Evolutionary conservation across 2,329 filamentous ascomycete genomes (phyloP), one percentile per base, ranked within the genome.

Genomic region (Ceratocystis smalleyi): DNA sequence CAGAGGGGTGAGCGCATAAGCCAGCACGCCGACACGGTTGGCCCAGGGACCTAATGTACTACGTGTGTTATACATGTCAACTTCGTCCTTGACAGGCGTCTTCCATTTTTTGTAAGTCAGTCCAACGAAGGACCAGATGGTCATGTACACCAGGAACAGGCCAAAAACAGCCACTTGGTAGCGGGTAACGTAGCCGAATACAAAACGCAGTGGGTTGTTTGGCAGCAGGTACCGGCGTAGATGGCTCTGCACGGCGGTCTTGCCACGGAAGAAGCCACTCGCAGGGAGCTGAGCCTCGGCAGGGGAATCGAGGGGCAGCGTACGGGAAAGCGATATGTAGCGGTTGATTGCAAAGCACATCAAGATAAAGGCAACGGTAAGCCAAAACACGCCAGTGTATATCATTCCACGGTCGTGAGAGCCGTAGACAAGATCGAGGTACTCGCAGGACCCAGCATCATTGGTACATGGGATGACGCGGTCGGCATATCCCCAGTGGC

Each of bases 1-100:
- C 0, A 91, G 76, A 0, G 87, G 87, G 0, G 87, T 89, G 8
- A 91, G 77, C 0, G 86, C 88, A 69, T 87, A 91, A 1, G 88
- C 87, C 0, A 91, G 72, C 1, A 85, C 79, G 6, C 88, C 88
- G 2, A 90, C 71, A 17, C 88, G 81, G 71, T 91, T 83, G 0
- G 83, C 77, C 76, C 82, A 90, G 0, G 84, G 82, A 0, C 87
- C 86, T 0, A 91, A 75, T 3, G 80, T 79, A 3, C 80, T 82
- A 7, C 87, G 81, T 0, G 80, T 88, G 71, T 87, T 88, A 74
- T 81, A 78, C 0, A 83, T 71, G 35, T 76, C 77, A 0, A 78
- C 77, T 43, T 73, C 74, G 15, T 76, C 76, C 70, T 83, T 82
- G 62, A 89, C 80, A 0, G 87, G 87, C 0, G 86, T 89, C 7